Conservation (phyloP, 768 basidiomycete species). For the Russula sp. region DNA sequence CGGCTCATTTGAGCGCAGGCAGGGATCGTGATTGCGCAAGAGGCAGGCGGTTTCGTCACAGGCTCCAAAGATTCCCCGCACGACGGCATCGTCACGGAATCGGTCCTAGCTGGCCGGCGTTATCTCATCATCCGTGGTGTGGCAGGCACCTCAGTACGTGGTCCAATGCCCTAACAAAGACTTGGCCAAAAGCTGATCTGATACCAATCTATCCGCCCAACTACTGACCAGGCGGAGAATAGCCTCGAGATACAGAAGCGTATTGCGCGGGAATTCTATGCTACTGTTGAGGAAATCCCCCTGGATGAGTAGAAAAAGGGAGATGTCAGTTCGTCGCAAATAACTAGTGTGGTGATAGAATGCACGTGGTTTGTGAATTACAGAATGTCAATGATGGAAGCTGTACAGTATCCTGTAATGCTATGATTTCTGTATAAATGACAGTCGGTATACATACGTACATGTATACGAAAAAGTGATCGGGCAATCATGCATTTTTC, state of each 20-base stretch:
- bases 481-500: too few relatives aligned
- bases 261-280: constrained; percentile 80
- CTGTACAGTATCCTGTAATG: constrained; percentile 2
- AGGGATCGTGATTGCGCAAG: constrained; percentile 84
- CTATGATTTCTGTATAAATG: constrained; percentile 2
- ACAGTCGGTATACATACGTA: constrained; percentile 11
- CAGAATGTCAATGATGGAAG: constrained; percentile 2
- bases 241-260: constrained; percentile 66
- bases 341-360: background rate
- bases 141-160: constrained; percentile 45
- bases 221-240: constrained; percentile 42
- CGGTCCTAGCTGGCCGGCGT: constrained; percentile 69
- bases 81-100: constrained; percentile 51
- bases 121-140: constrained; percentile 73
- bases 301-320: constrained; percentile 28
- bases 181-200: background rate
- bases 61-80: constrained; percentile 47
- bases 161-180: background rate
- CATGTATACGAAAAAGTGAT: constrained; percentile 1
- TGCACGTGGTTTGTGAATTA: constrained; percentile 1
- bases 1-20: constrained; percentile 36
- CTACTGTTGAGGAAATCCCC: constrained; percentile 60
- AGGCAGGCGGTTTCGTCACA: constrained; percentile 76
- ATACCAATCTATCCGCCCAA: background rate
- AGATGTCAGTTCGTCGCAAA: background rate